Conservation (phyloP, 345 rosid species). For the Dimocarpus longan region DNA sequence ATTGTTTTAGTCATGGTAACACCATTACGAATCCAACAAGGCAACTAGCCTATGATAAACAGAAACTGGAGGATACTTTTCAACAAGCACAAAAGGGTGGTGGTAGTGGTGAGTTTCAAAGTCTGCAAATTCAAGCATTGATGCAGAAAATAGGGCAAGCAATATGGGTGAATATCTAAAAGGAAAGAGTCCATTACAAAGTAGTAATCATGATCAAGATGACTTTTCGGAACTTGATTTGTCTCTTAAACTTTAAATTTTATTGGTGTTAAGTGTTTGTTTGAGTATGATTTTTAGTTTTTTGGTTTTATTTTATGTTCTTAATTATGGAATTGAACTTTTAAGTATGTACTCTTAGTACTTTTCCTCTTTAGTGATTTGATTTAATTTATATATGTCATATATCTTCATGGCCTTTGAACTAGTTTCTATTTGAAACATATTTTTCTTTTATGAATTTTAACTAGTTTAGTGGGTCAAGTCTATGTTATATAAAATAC, state of each 20-base stretch:
- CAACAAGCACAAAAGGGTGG: constrained; percentile 21
- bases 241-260: constrained; percentile 1
- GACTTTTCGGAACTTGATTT: neutral
- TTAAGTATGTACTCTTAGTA: neutral
- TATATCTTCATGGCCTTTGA: too few species aligned
- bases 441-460: too few species aligned
- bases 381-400: too few species aligned
- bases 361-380: too few species aligned
- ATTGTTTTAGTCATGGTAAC: constrained; percentile 17
- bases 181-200: neutral
- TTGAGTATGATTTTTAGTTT: neutral
- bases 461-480: too few species aligned
- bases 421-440: neutral
- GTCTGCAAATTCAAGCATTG: neutral
- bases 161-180: neutral
- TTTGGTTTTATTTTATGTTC: neutral
- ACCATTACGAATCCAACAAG: constrained; percentile 4
- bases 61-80: neutral
- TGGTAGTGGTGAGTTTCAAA: neutral
- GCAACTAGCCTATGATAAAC: constrained; percentile 6
- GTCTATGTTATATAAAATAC: too few species aligned
- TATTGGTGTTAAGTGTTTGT: neutral
- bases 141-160: neutral
- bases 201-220: neutral
- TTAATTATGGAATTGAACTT: neutral